Percentiles rank a stretch among this genome's conserved stretches.
These are phyloP conservation scores for Apiospora phragmitis DNA, from an alignment of 2,329 filamentous ascomycete species.

Conservation along the genomic window DNA sequence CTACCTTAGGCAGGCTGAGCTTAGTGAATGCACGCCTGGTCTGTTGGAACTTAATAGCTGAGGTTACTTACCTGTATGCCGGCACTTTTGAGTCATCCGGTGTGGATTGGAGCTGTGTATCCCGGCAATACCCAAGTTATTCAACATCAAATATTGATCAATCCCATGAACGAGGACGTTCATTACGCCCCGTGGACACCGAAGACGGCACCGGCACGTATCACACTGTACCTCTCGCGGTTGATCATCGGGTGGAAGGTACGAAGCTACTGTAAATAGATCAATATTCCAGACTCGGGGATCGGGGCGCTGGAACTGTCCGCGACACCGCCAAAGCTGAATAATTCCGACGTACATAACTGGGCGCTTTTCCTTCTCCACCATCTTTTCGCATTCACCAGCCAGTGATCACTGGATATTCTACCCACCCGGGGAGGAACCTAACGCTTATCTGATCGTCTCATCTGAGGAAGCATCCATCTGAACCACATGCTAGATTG, in stretches of 20 bases:
- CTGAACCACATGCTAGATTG: not conserved
- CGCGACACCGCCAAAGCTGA: not conserved
- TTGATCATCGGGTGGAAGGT: not conserved
- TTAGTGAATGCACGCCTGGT: not conserved
- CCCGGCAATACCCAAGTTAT: not conserved
- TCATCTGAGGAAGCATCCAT: not conserved
- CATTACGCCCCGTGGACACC: not conserved
- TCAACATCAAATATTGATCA: not conserved
- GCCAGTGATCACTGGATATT: not conserved
- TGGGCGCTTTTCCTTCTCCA: not conserved
- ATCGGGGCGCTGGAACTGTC: not conserved
- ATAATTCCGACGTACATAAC: not conserved
- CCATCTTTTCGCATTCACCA: not conserved
- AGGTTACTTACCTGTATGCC: not conserved
- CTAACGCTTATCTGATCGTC: conserved; percentile 1
- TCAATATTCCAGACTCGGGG: not conserved
- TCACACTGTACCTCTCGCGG: not conserved
- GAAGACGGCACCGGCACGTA: not conserved
- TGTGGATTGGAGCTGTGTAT: not conserved
- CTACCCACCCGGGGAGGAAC: not conserved
- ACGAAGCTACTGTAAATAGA: not conserved
- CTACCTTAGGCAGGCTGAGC: not conserved
- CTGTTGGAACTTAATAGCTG: not conserved
- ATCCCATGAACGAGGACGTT: no score
- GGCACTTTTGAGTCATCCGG: not conserved